Conservation (phyloP, 768 basidiomycete species). For the Xerocomus spinulosus region DNA sequence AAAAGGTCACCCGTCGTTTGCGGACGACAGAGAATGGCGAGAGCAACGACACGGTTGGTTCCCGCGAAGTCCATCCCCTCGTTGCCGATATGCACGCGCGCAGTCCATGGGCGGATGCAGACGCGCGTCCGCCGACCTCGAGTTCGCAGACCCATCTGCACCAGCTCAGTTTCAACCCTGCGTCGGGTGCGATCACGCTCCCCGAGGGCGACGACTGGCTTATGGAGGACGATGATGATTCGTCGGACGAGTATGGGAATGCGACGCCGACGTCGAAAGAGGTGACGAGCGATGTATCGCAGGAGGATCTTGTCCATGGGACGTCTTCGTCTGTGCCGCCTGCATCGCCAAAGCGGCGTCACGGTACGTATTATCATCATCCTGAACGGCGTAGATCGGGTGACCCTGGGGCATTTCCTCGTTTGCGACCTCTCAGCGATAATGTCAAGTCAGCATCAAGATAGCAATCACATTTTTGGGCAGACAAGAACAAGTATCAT, state of each 20-base stretch:
- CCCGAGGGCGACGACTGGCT: slow-evolving; percentile 73
- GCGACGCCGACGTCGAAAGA: slow-evolving; percentile 24
- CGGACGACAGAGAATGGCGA: slow-evolving; percentile 9
- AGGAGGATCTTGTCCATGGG: slow-evolving; percentile 27
- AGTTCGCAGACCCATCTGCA: slow-evolving; percentile 39
- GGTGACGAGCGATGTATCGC: slow-evolving; percentile 9
- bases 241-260: slow-evolving; percentile 42
- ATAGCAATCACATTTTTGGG: no score
- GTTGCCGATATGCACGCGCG: slow-evolving; percentile 24
- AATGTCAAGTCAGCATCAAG: no score
- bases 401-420: slow-evolving; percentile 56
- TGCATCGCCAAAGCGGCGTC: slow-evolving; percentile 49
- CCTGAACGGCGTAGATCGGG: slow-evolving; percentile 58
- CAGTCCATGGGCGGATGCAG: slow-evolving; percentile 65
- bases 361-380: slow-evolving; percentile 83
- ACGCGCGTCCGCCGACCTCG: no score
- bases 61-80: slow-evolving; percentile 19
- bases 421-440: no score
- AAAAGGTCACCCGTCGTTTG: slow-evolving; percentile 22
- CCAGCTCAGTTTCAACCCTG: slow-evolving; percentile 79
- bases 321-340: slow-evolving; percentile 25
- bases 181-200: slow-evolving; percentile 83
- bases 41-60: neutral
- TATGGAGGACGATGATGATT: slow-evolving; percentile 36
- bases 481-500: no score